phyloP scores from a whole-genome alignment of 2,329 filamentous ascomycete species.

The Claviceps purpurea region DNA sequence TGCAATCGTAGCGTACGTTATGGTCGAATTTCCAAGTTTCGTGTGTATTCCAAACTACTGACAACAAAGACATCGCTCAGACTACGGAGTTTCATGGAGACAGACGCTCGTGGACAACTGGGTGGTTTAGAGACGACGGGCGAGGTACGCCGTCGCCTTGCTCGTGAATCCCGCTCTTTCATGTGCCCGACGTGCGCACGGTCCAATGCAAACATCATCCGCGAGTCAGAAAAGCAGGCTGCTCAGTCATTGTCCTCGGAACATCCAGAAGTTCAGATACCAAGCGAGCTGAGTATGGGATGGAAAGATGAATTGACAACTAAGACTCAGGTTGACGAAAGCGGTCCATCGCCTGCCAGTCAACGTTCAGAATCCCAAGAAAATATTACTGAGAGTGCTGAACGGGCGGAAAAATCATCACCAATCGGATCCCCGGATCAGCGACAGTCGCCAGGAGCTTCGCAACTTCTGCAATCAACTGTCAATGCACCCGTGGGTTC shows the following conservation, averaged over 20 bases:
- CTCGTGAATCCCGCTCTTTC: constrained; percentile 51
- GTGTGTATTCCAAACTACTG: not conserved
- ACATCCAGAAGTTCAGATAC: constrained; percentile 32
- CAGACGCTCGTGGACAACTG: constrained; percentile 73
- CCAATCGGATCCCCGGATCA: constrained; percentile 27
- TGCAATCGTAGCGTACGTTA: constrained; percentile 51
- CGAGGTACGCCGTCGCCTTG: constrained; percentile 53
- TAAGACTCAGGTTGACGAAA: constrained; percentile 6
- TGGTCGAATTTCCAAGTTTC: not conserved
- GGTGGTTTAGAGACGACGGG: constrained; percentile 73
- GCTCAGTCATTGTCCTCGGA: constrained; percentile 20
- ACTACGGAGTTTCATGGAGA: constrained; percentile 86
- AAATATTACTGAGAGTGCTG: constrained; percentile 26
- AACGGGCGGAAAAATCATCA: constrained; percentile 45
- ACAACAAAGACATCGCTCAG: constrained; percentile 12
- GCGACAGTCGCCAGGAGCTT: not conserved
- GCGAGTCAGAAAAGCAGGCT: constrained; percentile 51
- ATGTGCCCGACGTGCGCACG: constrained; percentile 57
- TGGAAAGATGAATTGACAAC: constrained; percentile 59
- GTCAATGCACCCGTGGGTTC: not conserved
- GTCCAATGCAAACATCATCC: constrained; percentile 61
- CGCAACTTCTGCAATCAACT: not conserved
- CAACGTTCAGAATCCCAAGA: constrained; percentile 2
- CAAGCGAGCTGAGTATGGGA: constrained; percentile 47
- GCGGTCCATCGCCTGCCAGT: not conserved